Conservation (phyloP, 164 flowering plant species). For the Dillenia turbinata region DNA sequence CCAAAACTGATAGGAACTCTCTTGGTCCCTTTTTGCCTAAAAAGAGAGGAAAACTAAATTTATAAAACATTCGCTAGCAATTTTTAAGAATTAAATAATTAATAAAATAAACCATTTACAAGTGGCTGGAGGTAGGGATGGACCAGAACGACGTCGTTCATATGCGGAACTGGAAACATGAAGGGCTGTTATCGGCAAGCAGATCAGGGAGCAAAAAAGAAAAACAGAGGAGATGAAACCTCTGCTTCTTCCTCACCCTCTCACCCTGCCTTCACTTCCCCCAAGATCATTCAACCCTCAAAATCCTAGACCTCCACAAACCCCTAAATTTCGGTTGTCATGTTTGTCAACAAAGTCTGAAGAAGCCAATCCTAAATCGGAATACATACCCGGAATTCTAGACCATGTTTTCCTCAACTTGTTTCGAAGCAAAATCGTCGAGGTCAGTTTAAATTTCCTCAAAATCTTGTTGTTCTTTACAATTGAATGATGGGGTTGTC, state of each 20-base stretch:
- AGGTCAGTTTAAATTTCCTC: constrained; percentile 31
- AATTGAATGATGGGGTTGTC: constrained; percentile 9
- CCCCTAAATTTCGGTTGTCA: constrained; percentile 16
- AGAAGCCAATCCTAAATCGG: constrained; percentile 24
- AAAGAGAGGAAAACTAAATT: too few relatives aligned
- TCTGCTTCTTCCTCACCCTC: constrained; percentile 21
- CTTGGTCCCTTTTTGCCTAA: too few relatives aligned
- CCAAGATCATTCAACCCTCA: not conserved
- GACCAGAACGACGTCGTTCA: too few relatives aligned
- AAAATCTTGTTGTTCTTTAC: not conserved
- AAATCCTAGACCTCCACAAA: constrained; percentile 7
- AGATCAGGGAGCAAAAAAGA: too few relatives aligned
- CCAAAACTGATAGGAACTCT: too few relatives aligned
- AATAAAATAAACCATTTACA: too few relatives aligned
- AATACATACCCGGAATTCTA: constrained; percentile 44
- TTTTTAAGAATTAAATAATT: too few relatives aligned
- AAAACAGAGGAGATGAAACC: constrained; percentile 17
- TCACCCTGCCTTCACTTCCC: constrained; percentile 8
- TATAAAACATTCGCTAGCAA: too few relatives aligned
- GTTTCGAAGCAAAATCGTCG: constrained; percentile 67
- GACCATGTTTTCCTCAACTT: constrained; percentile 55
- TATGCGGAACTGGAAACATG: too few relatives aligned
- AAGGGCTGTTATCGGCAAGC: too few relatives aligned
- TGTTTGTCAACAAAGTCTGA: constrained; percentile 23
- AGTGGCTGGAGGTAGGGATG: too few relatives aligned